Conservation (phyloP, 1,284 basidiomycete species). For the Trichosporon faecale region DNA sequence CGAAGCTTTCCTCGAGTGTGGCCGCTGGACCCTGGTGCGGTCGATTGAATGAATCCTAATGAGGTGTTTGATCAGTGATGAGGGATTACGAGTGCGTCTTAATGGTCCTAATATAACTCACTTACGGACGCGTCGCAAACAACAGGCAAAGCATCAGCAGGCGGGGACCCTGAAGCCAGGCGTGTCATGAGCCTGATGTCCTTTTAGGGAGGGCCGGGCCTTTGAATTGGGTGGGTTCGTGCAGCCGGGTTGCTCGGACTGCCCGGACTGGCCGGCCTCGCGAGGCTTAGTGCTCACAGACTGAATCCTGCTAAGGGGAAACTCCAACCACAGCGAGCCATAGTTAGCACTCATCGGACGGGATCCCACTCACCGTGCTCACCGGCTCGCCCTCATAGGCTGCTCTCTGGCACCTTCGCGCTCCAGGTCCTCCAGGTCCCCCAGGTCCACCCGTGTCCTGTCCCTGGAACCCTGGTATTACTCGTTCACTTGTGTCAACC, state of each 20-base stretch:
- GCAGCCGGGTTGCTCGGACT: not conserved
- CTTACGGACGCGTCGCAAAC: not conserved
- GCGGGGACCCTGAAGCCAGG: not conserved
- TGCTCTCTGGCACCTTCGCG: not conserved
- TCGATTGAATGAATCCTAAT: not conserved
- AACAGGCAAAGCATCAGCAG: not conserved
- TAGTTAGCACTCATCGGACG: not conserved
- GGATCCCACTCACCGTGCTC: not conserved
- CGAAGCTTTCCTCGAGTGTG: not conserved
- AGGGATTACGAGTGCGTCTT: not conserved
- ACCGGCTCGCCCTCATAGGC: not conserved
- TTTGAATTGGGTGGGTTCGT: not conserved
- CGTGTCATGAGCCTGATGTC: not conserved
- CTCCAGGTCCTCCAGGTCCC: no score
- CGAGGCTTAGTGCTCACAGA: not conserved
- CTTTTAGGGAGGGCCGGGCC: not conserved
- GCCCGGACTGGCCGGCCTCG: not conserved
- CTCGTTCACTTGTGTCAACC: not conserved
- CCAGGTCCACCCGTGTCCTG: not conserved
- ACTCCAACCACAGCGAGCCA: not conserved
- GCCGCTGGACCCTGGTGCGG: not conserved
- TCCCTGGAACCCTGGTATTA: not conserved
- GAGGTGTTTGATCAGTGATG: not conserved
- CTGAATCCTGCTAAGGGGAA: not conserved
- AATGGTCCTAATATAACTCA: not conserved